These are phyloP conservation scores for Filobasidium floriforme DNA, from an alignment of 768 basidiomycete genomes.

Conservation along the genomic window DNA sequence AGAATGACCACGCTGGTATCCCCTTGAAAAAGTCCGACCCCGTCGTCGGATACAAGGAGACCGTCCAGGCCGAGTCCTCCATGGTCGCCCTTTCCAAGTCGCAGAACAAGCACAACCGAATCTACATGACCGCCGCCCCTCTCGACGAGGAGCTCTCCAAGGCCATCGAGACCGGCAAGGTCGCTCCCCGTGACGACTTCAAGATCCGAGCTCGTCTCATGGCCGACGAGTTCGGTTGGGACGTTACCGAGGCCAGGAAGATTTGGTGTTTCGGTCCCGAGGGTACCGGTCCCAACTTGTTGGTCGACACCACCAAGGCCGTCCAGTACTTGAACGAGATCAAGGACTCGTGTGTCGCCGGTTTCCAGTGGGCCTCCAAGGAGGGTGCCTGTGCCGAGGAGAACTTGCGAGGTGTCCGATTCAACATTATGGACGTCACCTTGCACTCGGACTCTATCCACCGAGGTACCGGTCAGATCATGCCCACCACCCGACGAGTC, in stretches of 20 bases:
- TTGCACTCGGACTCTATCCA: slow-evolving; percentile 98
- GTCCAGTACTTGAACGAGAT: slow-evolving; percentile 99
- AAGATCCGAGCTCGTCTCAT: slow-evolving; percentile 89
- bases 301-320: slow-evolving; percentile 98
- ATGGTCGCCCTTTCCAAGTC: slow-evolving; percentile 97
- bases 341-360: slow-evolving; percentile 98
- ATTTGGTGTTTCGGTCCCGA: slow-evolving; percentile 99
- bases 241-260: slow-evolving; percentile 97
- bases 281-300: slow-evolving; percentile 88
- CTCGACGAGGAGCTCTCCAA: slow-evolving; percentile 87
- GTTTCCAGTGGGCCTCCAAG: slow-evolving; percentile 99
- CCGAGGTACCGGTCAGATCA: slow-evolving; percentile 95
- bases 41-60: slow-evolving; percentile 96
- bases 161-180: slow-evolving; percentile 79
- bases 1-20: slow-evolving; percentile 99
- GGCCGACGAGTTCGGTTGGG: slow-evolving; percentile 96
- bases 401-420: slow-evolving; percentile 95
- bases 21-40: slow-evolving; percentile 92
- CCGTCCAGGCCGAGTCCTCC: slow-evolving; percentile 87
- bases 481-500: slow-evolving; percentile 92
- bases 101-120: slow-evolving; percentile 99
- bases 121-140: slow-evolving; percentile 87
- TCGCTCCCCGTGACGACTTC: slow-evolving; percentile 92
- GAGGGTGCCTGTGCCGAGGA: slow-evolving; percentile 95
- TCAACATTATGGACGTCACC: slow-evolving; percentile 93